These are phyloP conservation scores for Podaxis rugospora DNA, from an alignment of 768 basidiomycete genomes.

Conservation along the genomic window DNA sequence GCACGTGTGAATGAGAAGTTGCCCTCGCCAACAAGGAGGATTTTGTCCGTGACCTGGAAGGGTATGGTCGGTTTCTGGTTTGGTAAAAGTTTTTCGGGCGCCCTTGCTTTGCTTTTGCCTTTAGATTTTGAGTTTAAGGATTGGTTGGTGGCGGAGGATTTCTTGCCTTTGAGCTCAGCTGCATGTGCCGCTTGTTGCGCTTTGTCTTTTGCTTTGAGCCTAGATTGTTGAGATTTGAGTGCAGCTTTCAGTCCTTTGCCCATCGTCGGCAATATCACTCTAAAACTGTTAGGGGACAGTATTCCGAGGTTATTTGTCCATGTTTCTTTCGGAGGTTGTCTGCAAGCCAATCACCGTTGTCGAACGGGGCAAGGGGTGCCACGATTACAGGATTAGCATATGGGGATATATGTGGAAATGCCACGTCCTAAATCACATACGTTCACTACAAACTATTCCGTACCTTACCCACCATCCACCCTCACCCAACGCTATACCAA, in stretches of 20 bases:
- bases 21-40: conserved; percentile 87
- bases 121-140: conserved; percentile 19
- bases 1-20: conserved; percentile 91
- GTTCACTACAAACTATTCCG: neutral
- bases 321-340: conserved; percentile 5
- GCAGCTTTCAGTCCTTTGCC: conserved; percentile 64
- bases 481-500: conserved; percentile 11
- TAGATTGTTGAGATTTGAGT: conserved; percentile 64
- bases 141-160: conserved; percentile 15
- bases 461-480: conserved; percentile 12
- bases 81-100: neutral
- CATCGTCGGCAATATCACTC: conserved; percentile 22
- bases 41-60: conserved; percentile 58
- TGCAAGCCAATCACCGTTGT: neutral
- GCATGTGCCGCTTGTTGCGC: conserved; percentile 45
- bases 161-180: conserved; percentile 43
- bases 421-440: conserved; percentile 20
- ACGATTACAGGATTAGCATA: neutral
- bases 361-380: neutral
- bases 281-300: neutral
- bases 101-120: conserved; percentile 10
- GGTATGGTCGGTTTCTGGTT: conserved; percentile 49
- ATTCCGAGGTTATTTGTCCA: neutral
- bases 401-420: conserved; percentile 14
- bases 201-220: conserved; percentile 60